Evolutionary conservation across 768 basidiomycete genomes (phyloP).

Genomic region (Hygrophoropsis aurantiaca): DNA sequence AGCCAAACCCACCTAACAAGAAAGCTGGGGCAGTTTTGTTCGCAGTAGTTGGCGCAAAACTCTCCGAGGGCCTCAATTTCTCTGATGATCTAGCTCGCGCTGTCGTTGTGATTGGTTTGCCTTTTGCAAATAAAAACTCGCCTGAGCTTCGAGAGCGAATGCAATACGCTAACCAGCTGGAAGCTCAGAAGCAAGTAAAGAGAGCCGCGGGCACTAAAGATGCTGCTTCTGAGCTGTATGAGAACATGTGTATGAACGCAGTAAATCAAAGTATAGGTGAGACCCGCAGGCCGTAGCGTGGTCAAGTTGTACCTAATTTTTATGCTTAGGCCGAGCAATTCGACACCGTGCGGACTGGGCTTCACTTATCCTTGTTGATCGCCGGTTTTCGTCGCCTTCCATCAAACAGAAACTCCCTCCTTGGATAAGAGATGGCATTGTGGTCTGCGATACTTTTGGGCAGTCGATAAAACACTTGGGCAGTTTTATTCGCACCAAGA

Average conservation of each 20-base stretch:
- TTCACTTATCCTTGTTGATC: conserved; percentile 82
- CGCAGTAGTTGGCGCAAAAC: conserved; percentile 94
- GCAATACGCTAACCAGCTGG: conserved; percentile 75
- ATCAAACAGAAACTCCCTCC: conserved; percentile 82
- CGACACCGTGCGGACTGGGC: conserved; percentile 93
- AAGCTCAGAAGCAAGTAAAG: conserved; percentile 40
- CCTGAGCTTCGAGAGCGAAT: conserved; percentile 90
- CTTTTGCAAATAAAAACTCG: conserved; percentile 90
- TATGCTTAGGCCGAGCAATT: conserved; percentile 77
- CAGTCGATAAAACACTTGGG: conserved; percentile 68
- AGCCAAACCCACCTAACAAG: conserved; percentile 21
- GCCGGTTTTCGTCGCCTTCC: conserved; percentile 66
- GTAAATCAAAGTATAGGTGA: conserved; percentile 97
- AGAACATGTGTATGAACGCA: conserved; percentile 89
- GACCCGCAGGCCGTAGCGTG: conserved; percentile 18
- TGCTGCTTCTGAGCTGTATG: conserved; percentile 81
- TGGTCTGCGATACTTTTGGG: conserved; percentile 65
- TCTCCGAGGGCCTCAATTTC: conserved; percentile 89
- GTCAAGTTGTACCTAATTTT: neutral
- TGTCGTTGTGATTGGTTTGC: conserved; percentile 86
- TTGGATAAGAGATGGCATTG: conserved; percentile 77
- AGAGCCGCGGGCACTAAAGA: conserved; percentile 47
- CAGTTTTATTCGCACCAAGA: conserved; percentile 66
- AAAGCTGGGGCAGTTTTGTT: conserved; percentile 76
- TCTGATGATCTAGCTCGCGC: conserved; percentile 81